Evolutionary conservation across 1,139 yeast species (phyloP), one percentile per base, ranked within the genome.

Genomic region (Hansenula sp.): DNA sequence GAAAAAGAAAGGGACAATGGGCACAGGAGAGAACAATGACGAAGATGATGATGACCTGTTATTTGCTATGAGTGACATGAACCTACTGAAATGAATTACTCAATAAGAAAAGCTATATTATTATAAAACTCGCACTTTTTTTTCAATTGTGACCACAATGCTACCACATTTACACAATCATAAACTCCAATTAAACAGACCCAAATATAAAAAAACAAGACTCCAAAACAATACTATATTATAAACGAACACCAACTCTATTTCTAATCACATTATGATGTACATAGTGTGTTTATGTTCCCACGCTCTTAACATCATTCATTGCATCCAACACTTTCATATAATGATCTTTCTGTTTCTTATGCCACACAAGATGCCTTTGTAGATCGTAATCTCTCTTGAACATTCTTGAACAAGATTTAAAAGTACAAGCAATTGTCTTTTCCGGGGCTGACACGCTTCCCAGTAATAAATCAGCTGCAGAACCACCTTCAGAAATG

Each of bases 11-110:
- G 41, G 31, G 5, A 28, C 31, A 11, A 12, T 17, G n/a, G 11
- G 21, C 16, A 10, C 30, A 6, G 30, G 30, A 30, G 41, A 43
- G 32, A 38, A 50, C 44, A 48, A 53, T 33, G 80, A 76, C 31
- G 84, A 79, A 33, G 89, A 84, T 37, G 94, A 86, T 50, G 96
- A 87, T 51, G 96, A 87, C 49, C 67, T 89, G 56, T 68, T 89
- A 45, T 89, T 89, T 63, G 84, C 94, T 28, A 87, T 89, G 95
- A 88, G 96, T 60, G 96, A 88, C 58, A 86, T 86, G 93, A 81
- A 84, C 48, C 38, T 64, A 18, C 45, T 57, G n/a, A 56, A 50
- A 32, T 27, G 41, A n/a, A n/a, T n/a, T n/a, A 46, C 25, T 24
- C 27, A 15, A 18, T 5, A 17, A 29, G 17, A 6, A 17, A n/a